These are phyloP conservation scores for Zea mays DNA, from an alignment of 176 grass and related monocot species.

Conservation along the genomic window Zm-B73-REFERENCE-NAM-5.0 NC_050097.1:234495001-234495500, in stretches of 20 bases:
- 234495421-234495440: too few species aligned
- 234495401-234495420: too few species aligned
- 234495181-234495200: neutral
- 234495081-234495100: neutral
- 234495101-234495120: neutral
- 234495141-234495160: neutral
- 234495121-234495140: neutral
- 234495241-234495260: neutral
- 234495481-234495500: too few species aligned
- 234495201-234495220: neutral
- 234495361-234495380: too few species aligned
- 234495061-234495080: slow-evolving; percentile 21
- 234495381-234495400: too few species aligned
- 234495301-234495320: neutral
- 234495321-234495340: too few species aligned
- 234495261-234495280: neutral
- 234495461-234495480: too few species aligned
- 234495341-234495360: too few species aligned
- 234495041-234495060: slow-evolving; percentile 1
- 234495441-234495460: too few species aligned
- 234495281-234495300: neutral
- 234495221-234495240: neutral
- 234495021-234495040: slow-evolving; percentile 19
- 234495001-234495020: neutral
- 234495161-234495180: too few species aligned